Evolutionary conservation across 163 green algal species (phyloP), one percentile per base, ranked within the genome.

Genomic region (Chloromonas sp.): DNA sequence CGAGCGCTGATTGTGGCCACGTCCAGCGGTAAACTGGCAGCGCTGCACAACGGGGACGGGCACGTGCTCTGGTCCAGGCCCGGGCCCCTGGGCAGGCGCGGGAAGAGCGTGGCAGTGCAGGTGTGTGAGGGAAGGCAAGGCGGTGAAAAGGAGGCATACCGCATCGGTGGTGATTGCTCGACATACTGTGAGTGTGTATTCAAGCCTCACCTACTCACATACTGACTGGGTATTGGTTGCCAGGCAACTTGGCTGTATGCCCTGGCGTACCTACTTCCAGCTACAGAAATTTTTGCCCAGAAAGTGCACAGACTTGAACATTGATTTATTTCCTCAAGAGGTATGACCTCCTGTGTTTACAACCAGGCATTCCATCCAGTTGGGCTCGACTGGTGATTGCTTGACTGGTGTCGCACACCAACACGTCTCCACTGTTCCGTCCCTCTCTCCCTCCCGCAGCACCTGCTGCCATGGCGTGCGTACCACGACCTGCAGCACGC

Each of bases 41-140:
- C 92, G 3, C 86, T 99, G 84, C 97, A 99, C 91, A 97, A 92
- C 14, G 95, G 96, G 14, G 95, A 98, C 87, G 96, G 96, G 1
- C 90, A 90, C 60, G 79, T 94, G 60, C 79, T 98, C n/a, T 98
- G 96, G 96, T 86, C 84, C 1, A 82, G 86, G 1, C 11, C 81
- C 66, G 3, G 78, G 57, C 71, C 60, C 71, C 61, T 13, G 5
- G 78, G 2, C 66, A 74, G 66, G 66, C 5, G 66, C 5, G 66
- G 66, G 66, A 11, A 5, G 66, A 11, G 11, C 66, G 66, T 11
- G 5, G 66, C 66, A 11, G 5, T 11, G 5, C 66, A 74, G 66
- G 66, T 74, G 66, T 15, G 66, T 15, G 66, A 74, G 11, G 11
- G 11, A 11, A 11, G 66, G 66, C 11, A 15, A 11, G 66, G 66